Evolutionary conservation across 148 eudicot genomes (phyloP).

Genomic region (Vaccinium myrtillus): DNA sequence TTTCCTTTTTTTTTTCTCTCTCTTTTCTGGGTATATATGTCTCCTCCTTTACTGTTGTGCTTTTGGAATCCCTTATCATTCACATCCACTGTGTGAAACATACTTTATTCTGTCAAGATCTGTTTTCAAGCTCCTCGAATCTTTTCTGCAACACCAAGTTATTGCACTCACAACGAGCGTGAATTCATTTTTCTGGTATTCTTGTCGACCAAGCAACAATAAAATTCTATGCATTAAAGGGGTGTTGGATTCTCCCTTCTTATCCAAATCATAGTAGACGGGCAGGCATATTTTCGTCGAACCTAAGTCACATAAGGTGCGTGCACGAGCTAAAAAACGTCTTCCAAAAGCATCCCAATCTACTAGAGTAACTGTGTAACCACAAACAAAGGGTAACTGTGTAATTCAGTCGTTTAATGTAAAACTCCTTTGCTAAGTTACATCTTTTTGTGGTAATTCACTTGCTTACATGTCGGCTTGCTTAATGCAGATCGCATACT

Average conservation of each 20-base stretch:
- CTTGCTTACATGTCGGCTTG: not conserved
- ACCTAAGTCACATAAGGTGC: too few relatives aligned
- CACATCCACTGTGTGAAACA: not conserved
- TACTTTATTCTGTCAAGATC: constrained; percentile 5
- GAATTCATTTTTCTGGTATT: not conserved
- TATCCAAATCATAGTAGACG: not conserved
- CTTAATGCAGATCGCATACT: constrained; percentile 15
- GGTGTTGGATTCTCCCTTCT: not conserved
- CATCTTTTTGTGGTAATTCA: not conserved
- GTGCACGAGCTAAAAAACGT: too few relatives aligned
- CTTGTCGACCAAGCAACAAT: not conserved
- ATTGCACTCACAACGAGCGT: not conserved
- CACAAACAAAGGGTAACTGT: not conserved
- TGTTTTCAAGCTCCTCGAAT: constrained; percentile 8
- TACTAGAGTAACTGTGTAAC: not conserved
- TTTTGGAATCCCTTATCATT: constrained; percentile 11
- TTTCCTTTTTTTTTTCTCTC: not conserved
- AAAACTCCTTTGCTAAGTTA: not conserved
- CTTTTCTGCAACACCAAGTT: not conserved
- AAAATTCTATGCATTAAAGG: not conserved
- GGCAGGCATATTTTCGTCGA: not conserved
- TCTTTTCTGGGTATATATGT: constrained; percentile 7
- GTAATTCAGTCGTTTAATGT: not conserved
- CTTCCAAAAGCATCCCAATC: too few relatives aligned
- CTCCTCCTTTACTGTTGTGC: constrained; percentile 8